Base-by-base conservation (phyloP, 805 yeast genomes). In the Huiozyma sinensis region DNA sequence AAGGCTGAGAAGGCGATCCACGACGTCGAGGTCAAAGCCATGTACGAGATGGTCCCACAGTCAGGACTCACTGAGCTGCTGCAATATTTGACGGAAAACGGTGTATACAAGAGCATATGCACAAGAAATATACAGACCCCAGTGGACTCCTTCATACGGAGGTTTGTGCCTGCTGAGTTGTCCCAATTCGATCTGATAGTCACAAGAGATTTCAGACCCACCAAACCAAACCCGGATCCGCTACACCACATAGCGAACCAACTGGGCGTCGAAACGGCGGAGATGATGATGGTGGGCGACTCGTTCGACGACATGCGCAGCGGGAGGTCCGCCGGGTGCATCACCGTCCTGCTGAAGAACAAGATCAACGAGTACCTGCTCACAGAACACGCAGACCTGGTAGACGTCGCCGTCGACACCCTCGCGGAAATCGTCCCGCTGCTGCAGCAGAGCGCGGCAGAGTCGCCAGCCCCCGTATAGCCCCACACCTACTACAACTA, bases 261-360 rank as follows among this genome's bases (percentile, higher is more conserved):
- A 4, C 75, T 83, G 79, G 67, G 66, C 1, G 40, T 73, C 12
- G 51, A 58, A 1, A 75, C 83, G 0, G 50, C 59, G 12, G 65
- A 72, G 35, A 48, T 81, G 30, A 55, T 80, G 6, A 81, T 81
- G 88, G 82, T 81, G 11, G 89, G 89, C 9, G 88, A 81, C 55
- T 81, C 87, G 0, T 59, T 67, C 36, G 88, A 81, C 58, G 89
- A 81, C 53, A 76, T 81, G 78, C 61, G 53, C 36, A 75, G 83
- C 30, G 88, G 86, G 3, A 56, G 67, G 30, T 51, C 64, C n/a
- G 87, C 88, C 1, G 87, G 87, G 0, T 73, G 75, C 37, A 64
- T 71, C 2, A 72, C 85, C 0, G 65, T 80, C 3, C 61, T 81
- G 42, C 60, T 81, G 36, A 69, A 66, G 38, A 76, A 77, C 47